Base-by-base conservation (phyloP, 371 early-diverging fungal genomes). In the Mortierella sp. region DNA sequence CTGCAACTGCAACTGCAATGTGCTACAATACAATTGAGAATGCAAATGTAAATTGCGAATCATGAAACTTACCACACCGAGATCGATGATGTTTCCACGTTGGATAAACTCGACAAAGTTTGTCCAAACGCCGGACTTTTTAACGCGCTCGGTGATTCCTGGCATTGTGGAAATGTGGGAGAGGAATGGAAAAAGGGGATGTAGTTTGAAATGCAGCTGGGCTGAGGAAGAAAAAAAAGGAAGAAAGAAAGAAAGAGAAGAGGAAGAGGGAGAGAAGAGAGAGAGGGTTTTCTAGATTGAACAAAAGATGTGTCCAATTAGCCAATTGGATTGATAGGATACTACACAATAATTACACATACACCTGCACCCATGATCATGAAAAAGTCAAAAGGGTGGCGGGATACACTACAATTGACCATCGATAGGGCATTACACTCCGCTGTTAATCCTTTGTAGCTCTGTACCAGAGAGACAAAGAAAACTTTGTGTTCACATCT, bases 71-170 rank as follows among this genome's bases (percentile, higher is more conserved):
- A 80, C 81, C 69, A 80, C 76, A 66, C 81, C 81, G 67, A 80
- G 81, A 53, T 80, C 75, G 43, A 80, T 67, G 72, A 80, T 68
- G 53, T 67, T 75, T 53, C 81, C 81, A 1, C 64, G 81, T 45
- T 59, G 61, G 50, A 80, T 72, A 59, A 80, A 80, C 63, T 75
- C 72, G 28, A 38, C 57, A 53, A 80, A 80, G 41, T 58, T 43
- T 15, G 63, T 45, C 81, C 75, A 80, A 50, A 72, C 69, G n/a
- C 58, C 21, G 38, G 72, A 72, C 33, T 69, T 43, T 62, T 72
- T 75, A 67, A 75, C 71, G 15, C 66, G 65, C 43, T 74, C 74
- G 19, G 63, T 53, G 50, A 79, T 41, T 63, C 63, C 61, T 19
- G 80, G 43, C 80, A 79, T 79, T n/a, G 63, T 65, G 65, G 58